These are phyloP conservation scores for Desmodesmus armatus DNA, from an alignment of 139 green algal species.

Conservation along the genomic window DNA sequence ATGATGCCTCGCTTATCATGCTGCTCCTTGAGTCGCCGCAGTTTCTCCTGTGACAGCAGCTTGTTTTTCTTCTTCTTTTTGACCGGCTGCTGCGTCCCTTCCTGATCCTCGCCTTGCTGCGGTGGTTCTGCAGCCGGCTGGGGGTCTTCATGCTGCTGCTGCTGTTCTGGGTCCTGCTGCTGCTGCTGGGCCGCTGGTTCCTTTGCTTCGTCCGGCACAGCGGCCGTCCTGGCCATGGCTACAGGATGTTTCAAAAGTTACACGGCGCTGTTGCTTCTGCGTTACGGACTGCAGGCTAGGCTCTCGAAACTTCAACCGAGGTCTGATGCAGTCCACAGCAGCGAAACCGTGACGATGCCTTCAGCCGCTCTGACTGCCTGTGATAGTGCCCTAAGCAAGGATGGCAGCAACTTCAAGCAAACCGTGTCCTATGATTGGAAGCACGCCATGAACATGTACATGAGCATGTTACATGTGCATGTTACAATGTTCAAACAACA, in stretches of 20 bases:
- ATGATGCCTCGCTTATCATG: slow-evolving; percentile 78
- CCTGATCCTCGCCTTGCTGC: not conserved
- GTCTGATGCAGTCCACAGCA: not conserved
- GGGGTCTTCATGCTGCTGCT: not conserved
- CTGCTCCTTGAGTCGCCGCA: slow-evolving; percentile 64
- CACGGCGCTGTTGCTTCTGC: no score
- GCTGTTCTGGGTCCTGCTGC: not conserved
- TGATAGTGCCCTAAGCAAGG: no score
- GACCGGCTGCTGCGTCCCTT: slow-evolving; percentile 22
- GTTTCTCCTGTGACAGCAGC: slow-evolving; percentile 57
- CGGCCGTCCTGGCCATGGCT: no score
- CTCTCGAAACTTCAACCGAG: no score
- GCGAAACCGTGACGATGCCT: not conserved
- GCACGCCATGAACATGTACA: no score
- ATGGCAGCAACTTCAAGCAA: no score
- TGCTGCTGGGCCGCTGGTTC: not conserved
- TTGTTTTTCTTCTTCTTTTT: slow-evolving; percentile 52
- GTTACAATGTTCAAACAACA: no score
- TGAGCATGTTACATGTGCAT: no score
- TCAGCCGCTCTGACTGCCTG: no score
- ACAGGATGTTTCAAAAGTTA: no score
- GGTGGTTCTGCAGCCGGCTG: not conserved
- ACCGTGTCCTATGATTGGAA: no score
- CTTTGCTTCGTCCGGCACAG: not conserved
- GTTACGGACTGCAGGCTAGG: no score